phyloP scores from a whole-genome alignment of 441 rosid species.

The Omphalea diandra region DNA sequence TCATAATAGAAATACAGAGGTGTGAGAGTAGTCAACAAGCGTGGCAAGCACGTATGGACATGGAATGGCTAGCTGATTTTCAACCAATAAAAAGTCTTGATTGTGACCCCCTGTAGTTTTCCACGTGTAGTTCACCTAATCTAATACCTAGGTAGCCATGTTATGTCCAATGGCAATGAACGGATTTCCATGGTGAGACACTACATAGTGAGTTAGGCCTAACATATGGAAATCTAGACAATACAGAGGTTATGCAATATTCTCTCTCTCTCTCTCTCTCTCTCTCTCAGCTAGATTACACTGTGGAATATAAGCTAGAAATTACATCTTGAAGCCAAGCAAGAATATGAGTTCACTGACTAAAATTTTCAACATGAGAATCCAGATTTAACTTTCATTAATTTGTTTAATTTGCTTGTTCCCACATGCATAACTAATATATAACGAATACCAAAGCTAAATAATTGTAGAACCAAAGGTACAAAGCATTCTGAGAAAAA shows the following conservation, averaged over 20 bases:
- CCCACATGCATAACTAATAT: background rate
- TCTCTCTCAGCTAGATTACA: too few relatives aligned
- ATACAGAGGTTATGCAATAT: slow-evolving; percentile 7
- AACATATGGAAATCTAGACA: slow-evolving; percentile 28
- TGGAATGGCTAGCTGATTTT: slow-evolving; percentile 27
- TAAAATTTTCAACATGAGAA: background rate
- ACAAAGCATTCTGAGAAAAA: background rate
- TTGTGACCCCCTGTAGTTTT: slow-evolving; percentile 51
- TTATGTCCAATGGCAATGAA: slow-evolving; percentile 46
- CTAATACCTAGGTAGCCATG: slow-evolving; percentile 36
- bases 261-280: too few relatives aligned
- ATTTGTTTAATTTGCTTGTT: background rate
- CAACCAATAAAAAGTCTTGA: slow-evolving; percentile 40
- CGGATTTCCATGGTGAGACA: slow-evolving; percentile 36
- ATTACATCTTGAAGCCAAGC: background rate
- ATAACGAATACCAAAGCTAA: background rate
- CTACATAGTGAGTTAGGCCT: slow-evolving; percentile 45
- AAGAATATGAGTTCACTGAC: background rate
- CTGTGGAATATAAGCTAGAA: background rate
- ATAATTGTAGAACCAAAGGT: background rate
- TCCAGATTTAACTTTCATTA: background rate
- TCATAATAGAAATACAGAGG: slow-evolving; percentile 20
- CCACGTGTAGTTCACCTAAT: slow-evolving; percentile 88
- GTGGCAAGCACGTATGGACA: slow-evolving; percentile 18
- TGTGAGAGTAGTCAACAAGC: slow-evolving; percentile 53